phyloP scores from a whole-genome alignment of 345 rosid species.

The Murraya paniculata region DNA sequence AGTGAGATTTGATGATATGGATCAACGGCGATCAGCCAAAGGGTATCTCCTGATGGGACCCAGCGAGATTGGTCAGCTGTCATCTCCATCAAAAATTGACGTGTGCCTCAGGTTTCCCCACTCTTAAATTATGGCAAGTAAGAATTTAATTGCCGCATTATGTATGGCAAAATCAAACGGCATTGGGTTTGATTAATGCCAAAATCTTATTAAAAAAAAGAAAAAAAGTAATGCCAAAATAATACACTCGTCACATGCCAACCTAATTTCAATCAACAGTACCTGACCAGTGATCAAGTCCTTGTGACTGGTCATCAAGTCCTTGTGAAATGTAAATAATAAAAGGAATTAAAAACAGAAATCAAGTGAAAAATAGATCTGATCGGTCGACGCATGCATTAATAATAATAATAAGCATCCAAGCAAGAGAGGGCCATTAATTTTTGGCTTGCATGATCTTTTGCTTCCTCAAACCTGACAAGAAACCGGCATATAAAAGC shows the following conservation, averaged over 20 bases:
- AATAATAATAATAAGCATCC: slow-evolving; percentile 5
- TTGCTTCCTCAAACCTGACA: slow-evolving; percentile 20
- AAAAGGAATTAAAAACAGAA: no score
- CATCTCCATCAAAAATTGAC: slow-evolving; percentile 31
- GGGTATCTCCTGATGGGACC: slow-evolving; percentile 27
- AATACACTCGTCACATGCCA: slow-evolving; percentile 19
- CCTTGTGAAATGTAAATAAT: no score
- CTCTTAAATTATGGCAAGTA: slow-evolving; percentile 32
- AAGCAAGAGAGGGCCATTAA: slow-evolving; percentile 8
- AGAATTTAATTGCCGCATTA: slow-evolving; percentile 18
- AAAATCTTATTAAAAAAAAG: neutral
- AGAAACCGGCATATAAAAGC: slow-evolving; percentile 3
- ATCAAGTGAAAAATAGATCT: neutral
- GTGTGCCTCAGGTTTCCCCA: slow-evolving; percentile 35
- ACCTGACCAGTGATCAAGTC: neutral
- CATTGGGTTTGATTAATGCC: slow-evolving; percentile 30
- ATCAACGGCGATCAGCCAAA: neutral
- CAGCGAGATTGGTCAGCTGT: slow-evolving; percentile 33
- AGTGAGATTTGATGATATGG: neutral
- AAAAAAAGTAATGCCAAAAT: slow-evolving; percentile 8
- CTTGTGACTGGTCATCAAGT: no score
- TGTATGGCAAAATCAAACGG: slow-evolving; percentile 19
- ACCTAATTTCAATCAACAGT: slow-evolving; percentile 15
- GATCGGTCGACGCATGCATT: neutral
- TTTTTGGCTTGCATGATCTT: neutral